These are phyloP conservation scores for Penicillium bovifimosum DNA, from an alignment of 495 filamentous ascomycete genomes.

Conservation along the genomic window DNA sequence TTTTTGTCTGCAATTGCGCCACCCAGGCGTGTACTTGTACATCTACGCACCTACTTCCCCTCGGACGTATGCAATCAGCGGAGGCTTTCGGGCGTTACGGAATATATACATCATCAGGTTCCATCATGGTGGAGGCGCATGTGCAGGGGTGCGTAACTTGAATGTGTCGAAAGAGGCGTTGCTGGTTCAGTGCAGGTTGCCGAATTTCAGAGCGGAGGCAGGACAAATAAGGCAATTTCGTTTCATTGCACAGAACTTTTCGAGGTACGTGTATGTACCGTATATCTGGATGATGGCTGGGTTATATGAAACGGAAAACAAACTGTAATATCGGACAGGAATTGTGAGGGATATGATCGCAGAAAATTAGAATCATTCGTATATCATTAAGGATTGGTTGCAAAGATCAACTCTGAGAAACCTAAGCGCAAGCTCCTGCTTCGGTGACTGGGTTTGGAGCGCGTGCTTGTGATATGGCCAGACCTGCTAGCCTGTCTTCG, in stretches of 20 bases:
- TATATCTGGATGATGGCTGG: background rate
- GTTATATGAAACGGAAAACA: background rate
- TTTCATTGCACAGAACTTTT: background rate
- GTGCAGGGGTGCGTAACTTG: background rate
- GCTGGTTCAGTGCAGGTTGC: background rate
- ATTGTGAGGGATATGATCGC: too few species aligned
- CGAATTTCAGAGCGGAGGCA: background rate
- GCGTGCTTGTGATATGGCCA: background rate
- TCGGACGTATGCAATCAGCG: too few species aligned
- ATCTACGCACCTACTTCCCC: too few species aligned
- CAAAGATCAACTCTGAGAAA: background rate
- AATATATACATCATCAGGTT: background rate
- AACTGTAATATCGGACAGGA: background rate
- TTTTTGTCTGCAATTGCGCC: too few species aligned
- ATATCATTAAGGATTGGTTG: background rate
- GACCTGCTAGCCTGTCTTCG: slow-evolving; percentile 49
- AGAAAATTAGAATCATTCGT: too few species aligned
- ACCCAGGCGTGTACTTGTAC: too few species aligned
- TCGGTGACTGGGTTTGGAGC: too few species aligned
- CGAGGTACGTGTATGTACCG: background rate
- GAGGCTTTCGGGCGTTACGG: too few species aligned
- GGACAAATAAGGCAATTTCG: background rate
- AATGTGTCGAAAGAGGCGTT: background rate
- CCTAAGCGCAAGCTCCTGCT: background rate
- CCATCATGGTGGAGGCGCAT: background rate